Percentiles rank a stretch among this genome's conserved stretches.
Evolutionary conservation across 345 rosid genomes (phyloP).

Genomic region (Eutrema yunnanense): DNA sequence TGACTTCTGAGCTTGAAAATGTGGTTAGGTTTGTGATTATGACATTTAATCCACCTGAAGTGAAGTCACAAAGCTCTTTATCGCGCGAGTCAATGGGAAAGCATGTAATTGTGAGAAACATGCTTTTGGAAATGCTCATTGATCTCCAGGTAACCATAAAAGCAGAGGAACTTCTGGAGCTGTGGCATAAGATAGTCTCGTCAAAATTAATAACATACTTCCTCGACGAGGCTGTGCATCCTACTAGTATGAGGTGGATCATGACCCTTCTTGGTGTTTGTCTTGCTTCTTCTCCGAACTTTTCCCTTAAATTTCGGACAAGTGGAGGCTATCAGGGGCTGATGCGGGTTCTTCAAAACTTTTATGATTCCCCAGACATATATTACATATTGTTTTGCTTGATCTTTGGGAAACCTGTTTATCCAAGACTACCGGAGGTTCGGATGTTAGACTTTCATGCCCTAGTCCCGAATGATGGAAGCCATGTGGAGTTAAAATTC

Average conservation of each 20-base stretch:
- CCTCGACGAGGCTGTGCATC: slow-evolving; percentile 99
- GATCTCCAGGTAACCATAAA: slow-evolving; percentile 97
- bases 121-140: slow-evolving; percentile 98
- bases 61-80: slow-evolving; percentile 61
- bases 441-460: slow-evolving; percentile 99
- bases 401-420: slow-evolving; percentile 91
- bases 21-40: slow-evolving; percentile 94
- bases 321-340: slow-evolving; percentile 95
- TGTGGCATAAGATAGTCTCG: slow-evolving; percentile 98
- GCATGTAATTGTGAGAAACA: slow-evolving; percentile 96
- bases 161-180: slow-evolving; percentile 91
- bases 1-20: slow-evolving; percentile 90
- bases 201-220: slow-evolving; percentile 94
- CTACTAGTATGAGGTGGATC: slow-evolving; percentile 99
- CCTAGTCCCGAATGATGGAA: slow-evolving; percentile 83
- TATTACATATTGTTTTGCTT: slow-evolving; percentile 93
- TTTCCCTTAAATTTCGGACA: slow-evolving; percentile 85
- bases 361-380: slow-evolving; percentile 97
- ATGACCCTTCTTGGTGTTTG: slow-evolving; percentile 98
- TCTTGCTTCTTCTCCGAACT: slow-evolving; percentile 90
- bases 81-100: slow-evolving; percentile 91
- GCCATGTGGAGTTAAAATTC: slow-evolving; percentile 73
- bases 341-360: slow-evolving; percentile 83
- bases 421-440: slow-evolving; percentile 97
- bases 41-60: slow-evolving; percentile 97